Percentiles rank a stretch among this genome's conserved stretches.
phyloP scores from a whole-genome alignment of 2,329 filamentous ascomycete genomes.

The Pyrenochaeta sp. region DNA sequence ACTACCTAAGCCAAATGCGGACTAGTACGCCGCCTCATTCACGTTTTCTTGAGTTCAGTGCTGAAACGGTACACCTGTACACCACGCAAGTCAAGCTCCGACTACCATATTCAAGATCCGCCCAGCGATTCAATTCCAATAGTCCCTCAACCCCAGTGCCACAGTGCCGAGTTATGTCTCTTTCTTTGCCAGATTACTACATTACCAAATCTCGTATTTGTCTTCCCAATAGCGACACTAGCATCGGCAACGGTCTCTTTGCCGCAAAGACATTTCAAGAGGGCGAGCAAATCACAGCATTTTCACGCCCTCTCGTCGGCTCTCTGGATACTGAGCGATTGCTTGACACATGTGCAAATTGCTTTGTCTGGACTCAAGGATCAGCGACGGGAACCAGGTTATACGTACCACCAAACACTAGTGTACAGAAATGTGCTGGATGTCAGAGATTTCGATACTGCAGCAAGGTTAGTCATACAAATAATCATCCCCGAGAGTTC shows the following conservation, averaged over 20 bases:
- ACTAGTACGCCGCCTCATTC: no score
- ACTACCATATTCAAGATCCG: no score
- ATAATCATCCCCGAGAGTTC: no score
- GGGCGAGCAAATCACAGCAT: conserved; percentile 58
- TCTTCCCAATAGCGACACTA: conserved; percentile 25
- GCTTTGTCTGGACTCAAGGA: conserved; percentile 56
- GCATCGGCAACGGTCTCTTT: conserved; percentile 63
- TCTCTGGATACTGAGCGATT: conserved; percentile 62
- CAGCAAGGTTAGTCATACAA: conserved; percentile 57
- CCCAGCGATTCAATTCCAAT: no score
- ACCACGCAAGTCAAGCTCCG: no score
- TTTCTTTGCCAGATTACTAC: conserved; percentile 19
- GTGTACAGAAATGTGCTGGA: conserved; percentile 63
- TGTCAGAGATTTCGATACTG: conserved; percentile 68
- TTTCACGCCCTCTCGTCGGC: conserved; percentile 61
- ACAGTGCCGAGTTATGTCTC: background rate
- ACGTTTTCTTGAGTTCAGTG: no score
- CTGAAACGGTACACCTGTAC: no score
- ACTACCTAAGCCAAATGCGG: no score
- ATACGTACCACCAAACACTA: conserved; percentile 41
- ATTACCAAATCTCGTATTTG: conserved; percentile 31
- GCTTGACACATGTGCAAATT: conserved; percentile 64
- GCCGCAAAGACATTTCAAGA: conserved; percentile 56
- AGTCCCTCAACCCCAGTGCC: background rate
- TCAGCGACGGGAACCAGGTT: conserved; percentile 39